Evolutionary conservation across 1,139 yeast genomes (phyloP).

Genomic region (Yamadazyma conglobata): DNA sequence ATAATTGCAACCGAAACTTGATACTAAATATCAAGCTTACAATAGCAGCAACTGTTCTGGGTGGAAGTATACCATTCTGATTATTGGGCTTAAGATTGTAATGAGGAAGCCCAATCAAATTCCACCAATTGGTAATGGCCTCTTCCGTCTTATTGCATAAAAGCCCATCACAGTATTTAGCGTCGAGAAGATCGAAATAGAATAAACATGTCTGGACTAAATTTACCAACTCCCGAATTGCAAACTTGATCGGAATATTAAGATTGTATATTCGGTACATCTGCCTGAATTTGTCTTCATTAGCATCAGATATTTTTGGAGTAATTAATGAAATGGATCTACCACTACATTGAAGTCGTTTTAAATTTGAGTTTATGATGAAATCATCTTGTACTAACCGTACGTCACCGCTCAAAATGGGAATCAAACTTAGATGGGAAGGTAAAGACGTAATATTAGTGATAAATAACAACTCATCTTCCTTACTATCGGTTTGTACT

Average conservation of each 20-base stretch:
- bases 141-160: conserved; percentile 72
- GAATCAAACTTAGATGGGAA: conserved; percentile 66
- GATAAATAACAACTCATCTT: conserved; percentile 56
- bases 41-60: conserved; percentile 60
- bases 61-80: conserved; percentile 54
- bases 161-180: conserved; percentile 76
- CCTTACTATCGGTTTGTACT: conserved; percentile 20
- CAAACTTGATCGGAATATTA: conserved; percentile 55
- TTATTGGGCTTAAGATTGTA: conserved; percentile 45
- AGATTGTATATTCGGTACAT: conserved; percentile 54
- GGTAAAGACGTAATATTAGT: conserved; percentile 81
- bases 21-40: conserved; percentile 68
- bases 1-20: conserved; percentile 57
- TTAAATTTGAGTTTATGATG: conserved; percentile 70
- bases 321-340: conserved; percentile 70
- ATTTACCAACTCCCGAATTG: conserved; percentile 71
- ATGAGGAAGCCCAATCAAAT: conserved; percentile 61
- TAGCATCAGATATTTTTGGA: conserved; percentile 65
- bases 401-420: conserved; percentile 63
- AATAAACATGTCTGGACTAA: conserved; percentile 72
- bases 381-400: conserved; percentile 53
- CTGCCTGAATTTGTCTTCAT: conserved; percentile 78
- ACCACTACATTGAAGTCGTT: conserved; percentile 80
- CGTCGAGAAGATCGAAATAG: conserved; percentile 72
- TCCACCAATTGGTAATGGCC: conserved; percentile 84